Conservation (phyloP, 139 green algal genomes). For the Closterium sp. region DNA sequence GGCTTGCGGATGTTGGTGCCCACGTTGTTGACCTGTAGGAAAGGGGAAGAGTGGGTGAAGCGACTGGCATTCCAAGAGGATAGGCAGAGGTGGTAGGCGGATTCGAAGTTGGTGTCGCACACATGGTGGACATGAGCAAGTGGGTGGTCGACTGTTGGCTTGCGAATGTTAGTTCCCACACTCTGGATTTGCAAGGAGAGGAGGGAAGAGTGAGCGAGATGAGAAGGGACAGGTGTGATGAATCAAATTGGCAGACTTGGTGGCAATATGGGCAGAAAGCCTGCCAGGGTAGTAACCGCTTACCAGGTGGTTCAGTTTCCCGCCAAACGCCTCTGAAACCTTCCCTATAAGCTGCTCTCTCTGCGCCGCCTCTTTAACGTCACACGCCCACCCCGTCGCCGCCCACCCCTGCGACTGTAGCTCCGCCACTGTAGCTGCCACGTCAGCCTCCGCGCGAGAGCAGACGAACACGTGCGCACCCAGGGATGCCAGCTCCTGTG, state of each 20-base stretch:
- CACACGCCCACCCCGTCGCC: slow-evolving; percentile 51
- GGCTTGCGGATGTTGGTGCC: slow-evolving; percentile 74
- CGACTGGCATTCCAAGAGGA: background rate
- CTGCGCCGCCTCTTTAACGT: slow-evolving; percentile 38
- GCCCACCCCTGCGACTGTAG: slow-evolving; percentile 47
- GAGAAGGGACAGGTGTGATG: background rate
- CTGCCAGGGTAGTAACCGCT: no score
- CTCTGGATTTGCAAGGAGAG: slow-evolving; percentile 58
- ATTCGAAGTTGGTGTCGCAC: slow-evolving; percentile 78
- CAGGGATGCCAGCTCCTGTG: slow-evolving; percentile 63
- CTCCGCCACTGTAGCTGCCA: slow-evolving; percentile 43
- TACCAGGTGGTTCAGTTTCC: slow-evolving; percentile 53
- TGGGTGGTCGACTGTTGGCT: slow-evolving; percentile 63
- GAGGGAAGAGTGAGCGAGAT: no score
- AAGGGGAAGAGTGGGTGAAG: no score
- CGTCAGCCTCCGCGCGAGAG: slow-evolving; percentile 45
- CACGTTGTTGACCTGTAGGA: slow-evolving; percentile 64
- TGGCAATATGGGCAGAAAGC: slow-evolving; percentile 81
- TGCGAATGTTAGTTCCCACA: slow-evolving; percentile 73
- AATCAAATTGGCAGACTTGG: slow-evolving; percentile 63
- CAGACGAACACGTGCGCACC: slow-evolving; percentile 63
- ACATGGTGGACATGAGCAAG: slow-evolving; percentile 69
- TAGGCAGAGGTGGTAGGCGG: slow-evolving; percentile 71
- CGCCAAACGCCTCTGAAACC: slow-evolving; percentile 36
- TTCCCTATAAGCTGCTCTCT: slow-evolving; percentile 43